phyloP scores from a whole-genome alignment of 2,329 filamentous ascomycete species.

The Bipolaris oryzae region DNA sequence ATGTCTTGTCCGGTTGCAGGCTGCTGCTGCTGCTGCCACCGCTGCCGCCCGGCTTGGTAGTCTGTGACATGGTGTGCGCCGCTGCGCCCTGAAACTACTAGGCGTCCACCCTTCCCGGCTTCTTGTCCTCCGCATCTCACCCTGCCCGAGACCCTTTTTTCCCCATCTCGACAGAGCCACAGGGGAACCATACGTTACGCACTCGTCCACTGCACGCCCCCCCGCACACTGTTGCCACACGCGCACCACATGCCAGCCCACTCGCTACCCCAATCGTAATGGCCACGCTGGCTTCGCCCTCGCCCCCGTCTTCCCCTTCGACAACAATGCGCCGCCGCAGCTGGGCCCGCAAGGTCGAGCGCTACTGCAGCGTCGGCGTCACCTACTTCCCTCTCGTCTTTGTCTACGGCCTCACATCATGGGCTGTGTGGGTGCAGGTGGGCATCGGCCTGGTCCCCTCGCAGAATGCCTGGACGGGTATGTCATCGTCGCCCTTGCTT shows the following conservation, averaged over 20 bases:
- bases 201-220: neutral
- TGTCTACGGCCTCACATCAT: constrained; percentile 87
- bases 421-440: constrained; percentile 88
- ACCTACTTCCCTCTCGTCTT: constrained; percentile 88
- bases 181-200: neutral
- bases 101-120: constrained; percentile 22
- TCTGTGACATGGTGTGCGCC: constrained; percentile 24
- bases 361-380: constrained; percentile 78
- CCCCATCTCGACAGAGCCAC: constrained; percentile 4
- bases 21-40: neutral
- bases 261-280: constrained; percentile 34
- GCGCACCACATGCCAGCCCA: constrained; percentile 35
- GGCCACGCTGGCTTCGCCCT: constrained; percentile 50
- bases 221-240: neutral
- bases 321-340: constrained; percentile 47
- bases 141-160: constrained; percentile 11
- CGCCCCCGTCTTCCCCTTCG: constrained; percentile 48
- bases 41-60: constrained; percentile 3
- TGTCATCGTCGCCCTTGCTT: constrained; percentile 11
- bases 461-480: constrained; percentile 47
- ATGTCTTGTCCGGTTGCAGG: too few species aligned
- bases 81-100: constrained; percentile 37
- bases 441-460: constrained; percentile 64
- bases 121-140: constrained; percentile 15
- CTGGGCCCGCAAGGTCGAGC: constrained; percentile 75